Evolutionary conservation across 306 rosid genomes (phyloP).

Genomic region (Elaeagnus macrophylla): DNA sequence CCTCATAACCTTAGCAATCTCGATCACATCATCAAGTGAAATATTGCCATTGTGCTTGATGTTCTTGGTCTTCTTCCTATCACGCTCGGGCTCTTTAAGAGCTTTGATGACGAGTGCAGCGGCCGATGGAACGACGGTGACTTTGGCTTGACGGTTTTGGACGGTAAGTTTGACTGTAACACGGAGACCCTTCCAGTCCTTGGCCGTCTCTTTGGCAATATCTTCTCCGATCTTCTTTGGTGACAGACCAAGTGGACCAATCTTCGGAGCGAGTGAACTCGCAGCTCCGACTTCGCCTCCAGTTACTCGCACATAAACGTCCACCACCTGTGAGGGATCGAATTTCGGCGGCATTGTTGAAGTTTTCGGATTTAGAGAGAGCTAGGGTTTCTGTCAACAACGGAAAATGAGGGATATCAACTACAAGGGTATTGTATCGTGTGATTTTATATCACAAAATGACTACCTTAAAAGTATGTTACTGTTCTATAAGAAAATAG

Average conservation of each 20-base stretch:
- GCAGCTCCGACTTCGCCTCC: slow-evolving; percentile 97
- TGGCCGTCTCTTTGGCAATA: slow-evolving; percentile 85
- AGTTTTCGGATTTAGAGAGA: background rate
- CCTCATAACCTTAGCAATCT: slow-evolving; percentile 70
- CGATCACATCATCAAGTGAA: slow-evolving; percentile 78
- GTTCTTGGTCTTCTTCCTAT: slow-evolving; percentile 70
- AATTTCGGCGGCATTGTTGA: slow-evolving; percentile 82
- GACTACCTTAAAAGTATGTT: background rate
- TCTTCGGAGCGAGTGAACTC: slow-evolving; percentile 85
- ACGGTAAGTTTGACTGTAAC: slow-evolving; percentile 91
- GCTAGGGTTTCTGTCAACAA: slow-evolving; percentile 14
- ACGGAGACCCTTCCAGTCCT: slow-evolving; percentile 89
- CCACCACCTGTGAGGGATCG: slow-evolving; percentile 81
- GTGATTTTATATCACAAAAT: background rate
- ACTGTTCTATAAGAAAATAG: no score
- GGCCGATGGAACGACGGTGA: slow-evolving; percentile 82
- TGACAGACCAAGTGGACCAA: slow-evolving; percentile 88
- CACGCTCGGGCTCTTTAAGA: slow-evolving; percentile 81
- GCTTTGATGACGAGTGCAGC: slow-evolving; percentile 89
- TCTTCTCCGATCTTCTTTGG: slow-evolving; percentile 94
- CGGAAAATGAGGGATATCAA: background rate
- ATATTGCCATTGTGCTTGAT: slow-evolving; percentile 81
- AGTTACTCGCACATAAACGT: slow-evolving; percentile 78
- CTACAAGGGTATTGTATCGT: slow-evolving; percentile 22
- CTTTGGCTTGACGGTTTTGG: slow-evolving; percentile 91